Base-by-base conservation (phyloP, 2,329 filamentous ascomycete genomes). In the Colletotrichum cereale region DNA sequence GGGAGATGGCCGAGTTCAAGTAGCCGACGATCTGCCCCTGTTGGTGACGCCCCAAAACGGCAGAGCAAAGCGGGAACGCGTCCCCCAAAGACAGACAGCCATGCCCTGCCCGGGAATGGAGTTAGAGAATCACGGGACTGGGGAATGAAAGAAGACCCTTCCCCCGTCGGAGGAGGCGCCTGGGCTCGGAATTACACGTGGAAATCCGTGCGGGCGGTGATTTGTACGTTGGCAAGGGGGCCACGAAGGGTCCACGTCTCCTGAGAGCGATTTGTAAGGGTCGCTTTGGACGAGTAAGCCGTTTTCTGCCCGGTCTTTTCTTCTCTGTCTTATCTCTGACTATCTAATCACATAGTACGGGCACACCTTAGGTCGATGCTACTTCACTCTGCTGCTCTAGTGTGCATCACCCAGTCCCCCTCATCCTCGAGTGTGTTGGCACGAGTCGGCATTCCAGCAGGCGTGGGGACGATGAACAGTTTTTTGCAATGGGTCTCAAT, bases 141-240 rank as follows among this genome's bases (percentile, higher is more conserved):
- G 36, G 31, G 24, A 31, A 47, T 48, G 18, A 31, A 31, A 34
- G 36, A 47, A 64, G 38, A 42, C 40, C 40, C n/a, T n/a, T n/a
- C n/a, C n/a, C n/a, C n/a, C n/a, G n/a, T n/a, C n/a, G n/a, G n/a
- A n/a, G 26, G 11, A 36, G 31, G 16, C 34, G n/a, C 7, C 42
- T 18, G 29, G n/a, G n/a, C 48, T 57, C 57, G 67, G 64, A 67
- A 57, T 57, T 53, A 58, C 34, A 71, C 58, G 64, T 58, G 57
- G 64, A 40, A 53, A 53, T 58, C 36, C 38, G 34, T 29, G 26
- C 34, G 56, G 16, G 36, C 42, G 56, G 21, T 36, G n/a, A 44
- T 8, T 44, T 47, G 62, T 24, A 26, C 24, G 36, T 26, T 26
- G n/a, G n/a, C 24, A 5, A 31, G 50, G 16, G 50, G 24, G n/a